Percentiles rank a stretch among this genome's conserved stretches.
Evolutionary conservation across 257 asterid species (phyloP).

Genomic region (Rhazya stricta): DNA sequence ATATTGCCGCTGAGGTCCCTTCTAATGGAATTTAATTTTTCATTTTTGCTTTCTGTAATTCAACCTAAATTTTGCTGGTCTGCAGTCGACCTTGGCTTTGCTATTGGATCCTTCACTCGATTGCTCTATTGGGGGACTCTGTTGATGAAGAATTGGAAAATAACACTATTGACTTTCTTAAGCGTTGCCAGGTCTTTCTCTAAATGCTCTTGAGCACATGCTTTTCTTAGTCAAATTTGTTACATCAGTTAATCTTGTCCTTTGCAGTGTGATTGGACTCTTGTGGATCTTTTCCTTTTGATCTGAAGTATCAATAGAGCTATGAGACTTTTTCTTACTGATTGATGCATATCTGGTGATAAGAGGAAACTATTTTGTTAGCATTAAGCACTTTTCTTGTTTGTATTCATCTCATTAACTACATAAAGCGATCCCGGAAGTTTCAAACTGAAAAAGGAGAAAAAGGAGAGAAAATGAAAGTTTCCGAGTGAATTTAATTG

Average conservation of each 20-base stretch:
- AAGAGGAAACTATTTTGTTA: background rate
- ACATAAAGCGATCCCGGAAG: background rate
- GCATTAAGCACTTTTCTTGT: background rate
- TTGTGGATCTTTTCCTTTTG: background rate
- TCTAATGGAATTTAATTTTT: background rate
- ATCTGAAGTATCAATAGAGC: background rate
- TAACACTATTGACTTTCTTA: constrained; percentile 60
- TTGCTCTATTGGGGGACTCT: constrained; percentile 75
- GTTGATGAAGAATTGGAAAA: constrained; percentile 52
- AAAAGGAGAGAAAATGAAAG: background rate
- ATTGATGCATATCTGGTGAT: background rate
- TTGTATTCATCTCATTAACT: background rate
- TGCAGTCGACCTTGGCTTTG: constrained; percentile 97
- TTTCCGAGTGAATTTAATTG: background rate
- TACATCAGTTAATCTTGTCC: background rate
- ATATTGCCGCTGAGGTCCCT: too few relatives aligned
- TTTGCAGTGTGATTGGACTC: background rate
- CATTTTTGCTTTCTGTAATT: background rate
- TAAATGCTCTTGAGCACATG: too few relatives aligned
- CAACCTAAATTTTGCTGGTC: constrained; percentile 19
- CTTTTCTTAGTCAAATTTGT: background rate
- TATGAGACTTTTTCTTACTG: background rate
- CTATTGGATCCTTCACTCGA: constrained; percentile 89
- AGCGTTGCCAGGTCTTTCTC: constrained; percentile 63
- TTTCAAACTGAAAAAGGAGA: background rate